These are phyloP conservation scores for Paraphaeosphaeria minitans DNA, from an alignment of 2,329 filamentous ascomycete genomes.

Conservation along the genomic window DNA sequence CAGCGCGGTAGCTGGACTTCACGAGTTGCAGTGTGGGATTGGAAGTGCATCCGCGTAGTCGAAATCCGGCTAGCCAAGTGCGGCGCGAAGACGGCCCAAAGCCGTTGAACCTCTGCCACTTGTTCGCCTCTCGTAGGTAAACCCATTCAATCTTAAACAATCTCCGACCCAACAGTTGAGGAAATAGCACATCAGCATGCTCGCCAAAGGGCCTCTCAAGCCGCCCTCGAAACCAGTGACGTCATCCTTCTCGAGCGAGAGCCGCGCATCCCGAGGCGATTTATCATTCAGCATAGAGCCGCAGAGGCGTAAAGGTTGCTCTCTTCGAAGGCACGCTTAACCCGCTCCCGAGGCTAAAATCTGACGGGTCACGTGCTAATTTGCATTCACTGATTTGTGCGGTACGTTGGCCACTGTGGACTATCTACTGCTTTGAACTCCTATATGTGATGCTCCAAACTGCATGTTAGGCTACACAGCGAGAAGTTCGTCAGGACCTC, in stretches of 20 bases:
- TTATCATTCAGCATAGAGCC: conserved; percentile 15
- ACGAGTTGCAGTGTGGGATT: conserved; percentile 4
- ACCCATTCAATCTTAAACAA: background rate
- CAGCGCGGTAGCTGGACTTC: background rate
- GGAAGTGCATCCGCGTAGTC: background rate
- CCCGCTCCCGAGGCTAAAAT: conserved; percentile 6
- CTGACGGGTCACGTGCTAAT: background rate
- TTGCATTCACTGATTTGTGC: no score
- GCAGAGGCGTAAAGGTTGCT: conserved; percentile 12
- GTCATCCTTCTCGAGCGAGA: conserved; percentile 14
- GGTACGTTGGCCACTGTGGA: no score
- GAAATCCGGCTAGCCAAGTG: background rate
- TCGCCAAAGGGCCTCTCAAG: conserved; percentile 16
- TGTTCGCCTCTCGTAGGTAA: background rate
- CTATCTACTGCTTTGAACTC: no score
- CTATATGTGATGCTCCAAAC: no score
- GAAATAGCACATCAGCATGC: background rate
- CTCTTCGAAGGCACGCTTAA: conserved; percentile 17
- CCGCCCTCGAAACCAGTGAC: conserved; percentile 14
- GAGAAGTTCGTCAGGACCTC: no score
- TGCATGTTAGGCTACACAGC: no score
- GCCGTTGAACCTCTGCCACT: background rate
- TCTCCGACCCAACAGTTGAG: background rate
- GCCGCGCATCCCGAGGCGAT: conserved; percentile 2
- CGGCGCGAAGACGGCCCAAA: background rate